phyloP scores from a whole-genome alignment of 164 flowering plant species.

The Litsea cubeba region DNA sequence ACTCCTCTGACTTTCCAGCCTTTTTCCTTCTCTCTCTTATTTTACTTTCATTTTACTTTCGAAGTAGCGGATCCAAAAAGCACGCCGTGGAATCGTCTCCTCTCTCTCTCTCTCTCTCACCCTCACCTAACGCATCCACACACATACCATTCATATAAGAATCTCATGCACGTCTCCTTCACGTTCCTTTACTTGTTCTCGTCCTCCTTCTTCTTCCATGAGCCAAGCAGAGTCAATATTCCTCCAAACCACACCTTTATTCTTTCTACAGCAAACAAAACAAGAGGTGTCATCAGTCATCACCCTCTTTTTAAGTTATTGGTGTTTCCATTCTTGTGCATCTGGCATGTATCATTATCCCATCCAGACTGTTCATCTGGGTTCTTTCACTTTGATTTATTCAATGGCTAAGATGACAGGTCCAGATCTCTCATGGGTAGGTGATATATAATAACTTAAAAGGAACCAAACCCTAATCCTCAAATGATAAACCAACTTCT shows the following conservation, averaged over 20 bases:
- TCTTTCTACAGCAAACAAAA: neutral
- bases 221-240: slow-evolving; percentile 15
- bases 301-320: too few species aligned
- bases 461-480: neutral
- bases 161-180: slow-evolving; percentile 76
- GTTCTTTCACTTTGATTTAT: too few species aligned
- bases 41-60: slow-evolving; percentile 1
- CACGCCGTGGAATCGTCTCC: slow-evolving; percentile 39
- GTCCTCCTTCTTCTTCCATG: neutral
- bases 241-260: slow-evolving; percentile 7
- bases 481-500: neutral
- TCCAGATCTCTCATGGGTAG: neutral
- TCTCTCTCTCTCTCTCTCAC: neutral
- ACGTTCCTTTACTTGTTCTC: slow-evolving; percentile 32
- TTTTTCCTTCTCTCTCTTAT: neutral
- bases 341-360: too few species aligned
- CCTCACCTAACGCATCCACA: slow-evolving; percentile 4
- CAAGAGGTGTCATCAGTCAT: too few species aligned
- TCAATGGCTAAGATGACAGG: neutral
- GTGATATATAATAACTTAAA: neutral
- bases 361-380: too few species aligned
- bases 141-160: slow-evolving; percentile 1
- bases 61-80: slow-evolving; percentile 33
- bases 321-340: too few species aligned
- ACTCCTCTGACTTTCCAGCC: slow-evolving; percentile 21